Percentiles rank a stretch among this genome's conserved stretches.
Conservation (phyloP, 768 basidiomycete genomes). For the Kwoniella shandongensis region DNA sequence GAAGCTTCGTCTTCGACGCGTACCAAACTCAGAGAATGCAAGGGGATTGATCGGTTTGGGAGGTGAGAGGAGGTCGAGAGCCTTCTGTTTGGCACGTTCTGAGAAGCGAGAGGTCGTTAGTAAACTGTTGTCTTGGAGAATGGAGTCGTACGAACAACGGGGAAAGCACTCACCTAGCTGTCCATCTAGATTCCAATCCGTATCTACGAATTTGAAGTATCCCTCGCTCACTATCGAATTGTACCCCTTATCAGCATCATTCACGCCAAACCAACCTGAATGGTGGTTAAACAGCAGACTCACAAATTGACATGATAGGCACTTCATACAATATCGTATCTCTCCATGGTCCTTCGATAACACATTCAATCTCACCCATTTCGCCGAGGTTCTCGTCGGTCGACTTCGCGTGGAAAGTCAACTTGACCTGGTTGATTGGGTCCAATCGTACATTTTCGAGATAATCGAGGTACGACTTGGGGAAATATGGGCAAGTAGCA, state of each 20-base stretch:
- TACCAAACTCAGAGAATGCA: constrained; percentile 55
- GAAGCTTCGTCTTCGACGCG: constrained; percentile 55
- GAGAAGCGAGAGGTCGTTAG: constrained; percentile 11
- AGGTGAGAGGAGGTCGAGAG: constrained; percentile 56
- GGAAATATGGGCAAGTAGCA: constrained; percentile 71
- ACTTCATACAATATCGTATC: constrained; percentile 85
- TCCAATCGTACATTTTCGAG: constrained; percentile 56
- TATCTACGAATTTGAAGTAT: constrained; percentile 73
- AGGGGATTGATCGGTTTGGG: constrained; percentile 25
- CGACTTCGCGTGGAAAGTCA: constrained; percentile 63
- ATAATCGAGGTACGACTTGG: constrained; percentile 70
- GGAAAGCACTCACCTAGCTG: constrained; percentile 63
- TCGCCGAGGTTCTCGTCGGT: constrained; percentile 52
- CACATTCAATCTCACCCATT: constrained; percentile 67
- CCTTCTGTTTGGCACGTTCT: constrained; percentile 78
- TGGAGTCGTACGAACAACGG: constrained; percentile 2
- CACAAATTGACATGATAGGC: constrained; percentile 78
- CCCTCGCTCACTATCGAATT: constrained; percentile 67
- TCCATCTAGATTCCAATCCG: constrained; percentile 80
- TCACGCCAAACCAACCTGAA: too few species aligned
- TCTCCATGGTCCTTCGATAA: constrained; percentile 55
- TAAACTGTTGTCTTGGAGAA: background rate
- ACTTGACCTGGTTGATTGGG: constrained; percentile 62
- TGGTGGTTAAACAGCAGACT: too few species aligned
- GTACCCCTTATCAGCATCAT: constrained; percentile 6